Evolutionary conservation across 345 rosid genomes (phyloP), one percentile per base, ranked within the genome.

Genomic region (Salix viminalis): DNA sequence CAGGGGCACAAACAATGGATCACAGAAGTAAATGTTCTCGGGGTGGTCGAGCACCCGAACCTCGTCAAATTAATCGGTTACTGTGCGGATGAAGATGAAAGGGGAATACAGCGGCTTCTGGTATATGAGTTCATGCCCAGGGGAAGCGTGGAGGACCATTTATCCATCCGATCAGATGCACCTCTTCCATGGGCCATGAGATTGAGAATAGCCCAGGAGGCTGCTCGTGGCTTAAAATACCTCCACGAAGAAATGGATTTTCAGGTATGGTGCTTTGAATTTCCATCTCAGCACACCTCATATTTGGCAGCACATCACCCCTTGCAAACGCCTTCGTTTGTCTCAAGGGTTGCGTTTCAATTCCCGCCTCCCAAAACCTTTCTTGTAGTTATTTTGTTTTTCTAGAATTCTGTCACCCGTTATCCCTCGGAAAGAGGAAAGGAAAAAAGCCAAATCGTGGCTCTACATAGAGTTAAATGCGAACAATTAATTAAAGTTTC

Each of bases 1-100:
- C 89, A 95, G 97, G 99, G 99, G 39, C 96, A 95, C 76, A 95
- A 87, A 71, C 93, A 93, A 77, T 95, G 97, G 97, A 89, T 91
- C 79, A 95, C 97, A 6, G 97, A 95, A 85, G 97, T 95, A 37
- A 88, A 95, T 87, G 78, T 95, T 24, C 97, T 95, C 1, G 97
- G 99, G 15, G 87, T 93, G 50, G 90, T 90, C 7, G 93, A 93
- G 88, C 97, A 95, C 86, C 85, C 88, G 50, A 95, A 93, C 88
- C 94, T 95, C 74, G 97, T 93, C 73, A 91, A 90, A 67, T 79
- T 95, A 70, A 73, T 93, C 65, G 99, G 99, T 7, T 93, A 95
- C 66, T 93, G 94, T 76, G 99, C 99, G 3, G 97, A 90, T 54
- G 99, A 95, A 75, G 97, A 90, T 81, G 97, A 95, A 77, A 88